A percentile compares a stretch with the other conserved stretches of the same genome.
These are phyloP conservation scores for Lactarius deliciosus DNA, from an alignment of 768 basidiomycete species.

Conservation along the genomic window DNA sequence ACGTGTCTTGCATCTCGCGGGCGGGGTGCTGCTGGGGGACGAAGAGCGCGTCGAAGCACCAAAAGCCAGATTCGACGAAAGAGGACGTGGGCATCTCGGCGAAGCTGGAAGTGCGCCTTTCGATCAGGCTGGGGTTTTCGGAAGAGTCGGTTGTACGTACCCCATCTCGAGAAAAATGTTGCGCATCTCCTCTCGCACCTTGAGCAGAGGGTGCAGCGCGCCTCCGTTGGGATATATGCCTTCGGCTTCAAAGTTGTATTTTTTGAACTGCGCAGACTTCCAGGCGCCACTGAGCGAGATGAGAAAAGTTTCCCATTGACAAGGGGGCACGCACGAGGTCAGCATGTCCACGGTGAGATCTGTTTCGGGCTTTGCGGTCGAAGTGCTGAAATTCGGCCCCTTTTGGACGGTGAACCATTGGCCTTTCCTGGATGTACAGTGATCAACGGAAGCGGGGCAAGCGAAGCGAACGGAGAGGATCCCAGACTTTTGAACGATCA, in stretches of 20 bases:
- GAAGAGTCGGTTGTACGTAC: constrained; percentile 41
- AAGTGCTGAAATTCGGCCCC: constrained; percentile 85
- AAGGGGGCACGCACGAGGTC: constrained; percentile 60
- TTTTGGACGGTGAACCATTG: constrained; percentile 92
- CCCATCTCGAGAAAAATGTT: constrained; percentile 99
- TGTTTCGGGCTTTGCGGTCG: constrained; percentile 90
- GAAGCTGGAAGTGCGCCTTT: constrained; percentile 59
- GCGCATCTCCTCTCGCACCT: constrained; percentile 96
- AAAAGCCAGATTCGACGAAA: constrained; percentile 97
- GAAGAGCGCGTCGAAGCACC: constrained; percentile 98
- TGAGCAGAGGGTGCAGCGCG: constrained; percentile 92
- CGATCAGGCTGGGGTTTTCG: constrained; percentile 2
- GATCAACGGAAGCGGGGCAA: not conserved
- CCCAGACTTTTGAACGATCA: constrained; percentile 74
- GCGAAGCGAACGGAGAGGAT: not conserved
- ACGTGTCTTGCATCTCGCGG: constrained; percentile 96
- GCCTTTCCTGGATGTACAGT: constrained; percentile 64
- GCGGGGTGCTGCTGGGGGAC: constrained; percentile 99
- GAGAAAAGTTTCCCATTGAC: not conserved
- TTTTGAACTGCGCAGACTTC: constrained; percentile 93
- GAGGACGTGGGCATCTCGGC: constrained; percentile 97
- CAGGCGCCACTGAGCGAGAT: constrained; percentile 70
- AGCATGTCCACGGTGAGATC: constrained; percentile 97
- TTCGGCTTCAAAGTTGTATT: constrained; percentile 98
- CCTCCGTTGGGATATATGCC: constrained; percentile 88